Evolutionary conservation across 305 asterid genomes (phyloP).

Genomic region (Fraxinus xanthoxyloides): DNA sequence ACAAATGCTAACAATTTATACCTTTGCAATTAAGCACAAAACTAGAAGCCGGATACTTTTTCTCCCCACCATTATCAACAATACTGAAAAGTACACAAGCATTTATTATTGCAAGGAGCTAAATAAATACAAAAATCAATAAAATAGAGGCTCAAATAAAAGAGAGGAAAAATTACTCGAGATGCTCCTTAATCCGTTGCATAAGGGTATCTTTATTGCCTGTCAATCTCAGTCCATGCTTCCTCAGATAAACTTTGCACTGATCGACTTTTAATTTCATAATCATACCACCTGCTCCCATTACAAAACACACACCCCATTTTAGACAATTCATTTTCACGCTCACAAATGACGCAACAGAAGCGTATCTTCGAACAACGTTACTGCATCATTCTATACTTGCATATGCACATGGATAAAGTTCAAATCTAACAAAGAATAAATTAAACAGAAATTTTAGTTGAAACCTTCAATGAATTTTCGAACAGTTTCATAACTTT

Average conservation of each 20-base stretch:
- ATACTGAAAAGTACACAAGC: constrained; percentile 44
- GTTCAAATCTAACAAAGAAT: neutral
- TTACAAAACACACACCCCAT: neutral
- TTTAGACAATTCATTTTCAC: neutral
- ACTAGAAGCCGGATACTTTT: constrained; percentile 69
- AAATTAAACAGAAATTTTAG: neutral
- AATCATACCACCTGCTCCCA: constrained; percentile 51
- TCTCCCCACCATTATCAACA: constrained; percentile 66
- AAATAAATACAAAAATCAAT: neutral
- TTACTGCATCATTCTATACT: neutral
- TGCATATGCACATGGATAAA: neutral
- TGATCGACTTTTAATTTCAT: constrained; percentile 73
- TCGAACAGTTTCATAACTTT: constrained; percentile 44
- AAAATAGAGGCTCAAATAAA: neutral
- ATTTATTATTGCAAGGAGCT: constrained; percentile 14
- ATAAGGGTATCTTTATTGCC: constrained; percentile 68
- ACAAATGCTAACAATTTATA: constrained; percentile 18
- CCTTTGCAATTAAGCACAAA: constrained; percentile 85
- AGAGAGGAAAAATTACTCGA: constrained; percentile 39
- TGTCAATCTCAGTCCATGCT: constrained; percentile 75
- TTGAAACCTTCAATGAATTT: constrained; percentile 30
- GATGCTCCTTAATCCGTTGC: constrained; percentile 74
- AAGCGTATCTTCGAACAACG: neutral
- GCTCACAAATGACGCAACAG: neutral
- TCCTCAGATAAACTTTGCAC: constrained; percentile 78